Base-by-base conservation (phyloP, 164 flowering plant species). In the Saururus chinensis region DNA sequence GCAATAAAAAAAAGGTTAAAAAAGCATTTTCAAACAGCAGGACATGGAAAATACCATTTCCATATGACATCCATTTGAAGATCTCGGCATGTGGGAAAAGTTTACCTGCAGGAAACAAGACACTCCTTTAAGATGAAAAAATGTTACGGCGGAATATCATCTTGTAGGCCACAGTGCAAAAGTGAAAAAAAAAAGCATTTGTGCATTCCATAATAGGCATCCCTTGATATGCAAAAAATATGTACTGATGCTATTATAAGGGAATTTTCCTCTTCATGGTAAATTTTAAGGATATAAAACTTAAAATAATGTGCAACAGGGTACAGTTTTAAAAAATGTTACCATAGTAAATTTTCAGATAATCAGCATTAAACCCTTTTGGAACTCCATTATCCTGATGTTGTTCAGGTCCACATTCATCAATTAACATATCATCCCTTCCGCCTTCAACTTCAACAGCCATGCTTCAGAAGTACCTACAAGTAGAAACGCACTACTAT, bases 1-100 rank as follows among this genome's bases (percentile, higher is more conserved):
- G 1, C 9, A 17, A 45, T 2, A 45, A 1, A 45, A 17, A 17
- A 51, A 9, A 14, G 42, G 7, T 5, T 17, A 20, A n/a, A n/a
- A n/a, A n/a, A 40, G 26, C 35, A 20, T 2, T 40, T 41, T 11
- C 17, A n/a, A 40, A 25, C 42, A 26, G 13, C 14, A 25, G 10
- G 4, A 11, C 7, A 4, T 1, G 41, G 19, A 57, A 40, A 66
- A 40, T 83, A 95, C 99, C 99, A 71, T 91, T 78, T 71, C 97
- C 99, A 74, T 95, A 95, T 10, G 87, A 82, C 88, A 95, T 61
- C 99, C 99, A 95, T 69, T 80, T 91, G 56, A 71, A 82, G 60
- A 91, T 76, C 59, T 95, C 98, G 51, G 79, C 77, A 68, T 80
- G 68, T 4, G 99, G 99, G 60, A 91, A 95, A 62, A 95, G 81